Conservation (phyloP, 257 asterid species). For the Haberlea rhodopensis region DNA sequence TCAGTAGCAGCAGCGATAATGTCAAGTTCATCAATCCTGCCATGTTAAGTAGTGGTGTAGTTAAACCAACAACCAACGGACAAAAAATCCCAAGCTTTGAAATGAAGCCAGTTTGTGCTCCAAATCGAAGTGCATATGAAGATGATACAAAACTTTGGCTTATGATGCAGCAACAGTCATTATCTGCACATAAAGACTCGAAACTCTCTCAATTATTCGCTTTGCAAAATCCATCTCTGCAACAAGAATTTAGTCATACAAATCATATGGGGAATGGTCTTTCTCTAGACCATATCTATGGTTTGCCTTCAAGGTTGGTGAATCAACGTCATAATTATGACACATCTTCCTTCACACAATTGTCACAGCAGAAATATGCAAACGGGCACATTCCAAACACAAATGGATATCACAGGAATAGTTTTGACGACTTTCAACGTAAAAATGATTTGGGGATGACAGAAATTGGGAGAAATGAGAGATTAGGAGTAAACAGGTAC, state of each 20-base stretch:
- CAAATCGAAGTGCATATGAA: slow-evolving; percentile 40
- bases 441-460: slow-evolving; percentile 44
- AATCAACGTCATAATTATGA: slow-evolving; percentile 42
- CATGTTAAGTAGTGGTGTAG: slow-evolving; percentile 38
- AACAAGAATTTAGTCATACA: slow-evolving; percentile 44
- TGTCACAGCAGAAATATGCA: slow-evolving; percentile 45
- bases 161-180: slow-evolving; percentile 61
- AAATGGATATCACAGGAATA: slow-evolving; percentile 37
- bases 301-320: slow-evolving; percentile 48
- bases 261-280: slow-evolving; percentile 36
- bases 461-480: slow-evolving; percentile 60
- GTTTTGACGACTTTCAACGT: slow-evolving; percentile 44
- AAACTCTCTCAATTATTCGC: slow-evolving; percentile 44
- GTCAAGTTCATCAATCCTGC: slow-evolving; percentile 59
- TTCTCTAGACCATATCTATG: slow-evolving; percentile 35
- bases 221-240: slow-evolving; percentile 43
- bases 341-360: slow-evolving; percentile 40
- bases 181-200: slow-evolving; percentile 43
- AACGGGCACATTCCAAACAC: slow-evolving; percentile 42
- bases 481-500: slow-evolving; percentile 50
- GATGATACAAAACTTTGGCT: slow-evolving; percentile 67
- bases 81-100: slow-evolving; percentile 36
- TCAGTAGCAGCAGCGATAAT: slow-evolving; percentile 32
- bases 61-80: slow-evolving; percentile 42
- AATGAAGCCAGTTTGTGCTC: slow-evolving; percentile 33